These are phyloP conservation scores for Elongisporangium undulatum DNA, from an alignment of 352 stramenopile species.

Conservation along the genomic window DNA sequence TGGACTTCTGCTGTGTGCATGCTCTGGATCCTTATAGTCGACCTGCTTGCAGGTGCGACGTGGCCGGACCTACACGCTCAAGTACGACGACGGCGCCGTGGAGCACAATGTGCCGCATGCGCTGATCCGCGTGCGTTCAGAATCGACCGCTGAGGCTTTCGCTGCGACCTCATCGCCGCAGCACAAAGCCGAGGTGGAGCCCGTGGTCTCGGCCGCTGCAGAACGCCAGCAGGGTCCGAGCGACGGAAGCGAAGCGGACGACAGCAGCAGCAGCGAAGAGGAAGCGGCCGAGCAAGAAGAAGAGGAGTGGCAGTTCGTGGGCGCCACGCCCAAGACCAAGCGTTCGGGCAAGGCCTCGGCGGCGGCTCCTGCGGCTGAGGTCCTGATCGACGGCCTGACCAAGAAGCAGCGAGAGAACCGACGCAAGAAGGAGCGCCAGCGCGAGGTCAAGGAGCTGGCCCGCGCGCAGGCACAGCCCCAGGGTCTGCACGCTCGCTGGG, in stretches of 20 bases:
- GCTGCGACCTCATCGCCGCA: neutral
- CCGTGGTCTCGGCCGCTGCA: neutral
- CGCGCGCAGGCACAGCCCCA: conserved; percentile 64
- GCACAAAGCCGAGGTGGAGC: neutral
- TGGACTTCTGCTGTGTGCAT: neutral
- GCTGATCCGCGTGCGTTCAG: conserved; percentile 22
- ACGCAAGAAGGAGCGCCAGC: conserved; percentile 74
- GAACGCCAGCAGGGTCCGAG: conserved; percentile 4
- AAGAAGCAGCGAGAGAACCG: conserved; percentile 79
- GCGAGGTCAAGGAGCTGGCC: conserved; percentile 68
- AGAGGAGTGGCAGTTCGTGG: conserved; percentile 73
- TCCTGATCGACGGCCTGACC: conserved; percentile 48
- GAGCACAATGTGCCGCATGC: conserved; percentile 63
- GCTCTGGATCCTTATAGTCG: conserved; percentile 1
- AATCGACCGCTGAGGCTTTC: neutral
- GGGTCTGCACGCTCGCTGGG: conserved; percentile 64
- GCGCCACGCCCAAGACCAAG: conserved; percentile 13
- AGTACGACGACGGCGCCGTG: conserved; percentile 74
- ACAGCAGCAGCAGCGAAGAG: conserved; percentile 10
- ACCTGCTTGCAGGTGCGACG: conserved; percentile 32
- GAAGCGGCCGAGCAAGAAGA: conserved; percentile 29
- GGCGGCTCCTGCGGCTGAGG: conserved; percentile 9
- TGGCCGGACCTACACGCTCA: conserved; percentile 65
- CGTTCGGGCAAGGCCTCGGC: neutral
- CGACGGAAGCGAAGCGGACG: conserved; percentile 2